Conservation (phyloP, 345 rosid species). For the Cardamine chenopodiifolia region DNA sequence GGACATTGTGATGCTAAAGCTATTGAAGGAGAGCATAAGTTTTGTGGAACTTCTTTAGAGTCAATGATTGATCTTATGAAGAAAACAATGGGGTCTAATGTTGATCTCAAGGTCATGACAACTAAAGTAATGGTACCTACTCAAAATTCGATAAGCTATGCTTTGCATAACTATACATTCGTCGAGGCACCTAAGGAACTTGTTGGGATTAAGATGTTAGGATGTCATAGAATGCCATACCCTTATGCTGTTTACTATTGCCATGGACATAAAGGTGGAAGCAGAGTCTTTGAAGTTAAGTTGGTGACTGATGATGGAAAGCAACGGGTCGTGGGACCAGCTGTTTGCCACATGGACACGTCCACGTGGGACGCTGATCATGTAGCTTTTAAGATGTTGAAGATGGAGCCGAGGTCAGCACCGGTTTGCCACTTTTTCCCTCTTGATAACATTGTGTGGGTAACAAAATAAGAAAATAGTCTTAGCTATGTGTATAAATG, state of each 20-base stretch:
- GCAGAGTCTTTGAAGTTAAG: conserved; percentile 46
- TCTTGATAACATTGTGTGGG: conserved; percentile 64
- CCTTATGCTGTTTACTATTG: conserved; percentile 73
- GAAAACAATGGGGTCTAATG: conserved; percentile 45
- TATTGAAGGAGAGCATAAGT: conserved; percentile 53
- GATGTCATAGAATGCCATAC: conserved; percentile 68
- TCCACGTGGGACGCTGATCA: conserved; percentile 66
- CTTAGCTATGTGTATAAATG: conserved; percentile 11
- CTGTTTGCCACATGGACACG: conserved; percentile 81
- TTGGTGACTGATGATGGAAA: conserved; percentile 55
- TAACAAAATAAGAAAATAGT: conserved; percentile 22
- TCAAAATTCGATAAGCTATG: conserved; percentile 20
- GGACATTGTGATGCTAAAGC: conserved; percentile 51
- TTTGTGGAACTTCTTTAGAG: conserved; percentile 70
- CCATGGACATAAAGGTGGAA: conserved; percentile 55
- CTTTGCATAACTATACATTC: conserved; percentile 57
- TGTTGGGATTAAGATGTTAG: conserved; percentile 43
- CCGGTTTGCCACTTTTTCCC: conserved; percentile 85
- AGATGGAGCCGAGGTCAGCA: conserved; percentile 53
- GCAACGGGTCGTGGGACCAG: conserved; percentile 53
- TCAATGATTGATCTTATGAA: conserved; percentile 64
- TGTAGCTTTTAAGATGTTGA: conserved; percentile 61
- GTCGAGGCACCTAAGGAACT: conserved; percentile 44
- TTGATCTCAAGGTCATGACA: conserved; percentile 45
- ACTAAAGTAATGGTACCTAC: conserved; percentile 40